Evolutionary conservation across 352 stramenopile genomes (phyloP).

Genomic region (Globisporangium solare): DNA sequence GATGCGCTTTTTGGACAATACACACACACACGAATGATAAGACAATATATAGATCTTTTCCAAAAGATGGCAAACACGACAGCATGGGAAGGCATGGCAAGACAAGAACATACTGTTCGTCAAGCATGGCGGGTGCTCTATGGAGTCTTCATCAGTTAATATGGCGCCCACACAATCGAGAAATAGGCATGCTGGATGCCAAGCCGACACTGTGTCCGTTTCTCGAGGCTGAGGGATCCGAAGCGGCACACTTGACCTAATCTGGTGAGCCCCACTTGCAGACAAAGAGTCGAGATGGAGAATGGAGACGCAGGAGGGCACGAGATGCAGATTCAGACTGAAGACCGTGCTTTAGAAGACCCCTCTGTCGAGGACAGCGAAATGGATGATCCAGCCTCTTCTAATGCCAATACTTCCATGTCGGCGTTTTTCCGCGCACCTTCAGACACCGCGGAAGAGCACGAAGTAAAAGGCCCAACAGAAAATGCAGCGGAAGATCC

Average conservation of each 20-base stretch:
- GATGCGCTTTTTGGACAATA: background rate
- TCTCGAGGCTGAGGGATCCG: too few species aligned
- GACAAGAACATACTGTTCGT: too few species aligned
- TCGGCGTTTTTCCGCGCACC: slow-evolving; percentile 26
- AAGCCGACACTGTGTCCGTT: too few species aligned
- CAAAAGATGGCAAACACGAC: too few species aligned
- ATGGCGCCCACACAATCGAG: too few species aligned
- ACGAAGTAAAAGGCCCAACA: slow-evolving; percentile 3
- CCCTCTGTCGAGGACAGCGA: slow-evolving; percentile 2
- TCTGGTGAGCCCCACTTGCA: slow-evolving; percentile 23
- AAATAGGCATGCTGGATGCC: too few species aligned
- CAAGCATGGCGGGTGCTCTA: too few species aligned
- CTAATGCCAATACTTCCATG: slow-evolving; percentile 20
- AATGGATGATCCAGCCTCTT: background rate
- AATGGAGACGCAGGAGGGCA: slow-evolving; percentile 3
- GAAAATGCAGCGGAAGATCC: background rate
- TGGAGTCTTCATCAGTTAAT: too few species aligned
- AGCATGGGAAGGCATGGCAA: too few species aligned
- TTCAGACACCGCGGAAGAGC: background rate
- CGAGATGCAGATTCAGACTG: slow-evolving; percentile 12
- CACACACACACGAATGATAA: too few species aligned
- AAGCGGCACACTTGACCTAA: too few species aligned
- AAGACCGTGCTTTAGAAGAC: background rate
- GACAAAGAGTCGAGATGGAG: slow-evolving; percentile 16
- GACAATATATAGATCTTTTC: too few species aligned